Conservation (phyloP, 225 moss, liverwort and hornwort species). For the Antitrichia curtipendula region DNA sequence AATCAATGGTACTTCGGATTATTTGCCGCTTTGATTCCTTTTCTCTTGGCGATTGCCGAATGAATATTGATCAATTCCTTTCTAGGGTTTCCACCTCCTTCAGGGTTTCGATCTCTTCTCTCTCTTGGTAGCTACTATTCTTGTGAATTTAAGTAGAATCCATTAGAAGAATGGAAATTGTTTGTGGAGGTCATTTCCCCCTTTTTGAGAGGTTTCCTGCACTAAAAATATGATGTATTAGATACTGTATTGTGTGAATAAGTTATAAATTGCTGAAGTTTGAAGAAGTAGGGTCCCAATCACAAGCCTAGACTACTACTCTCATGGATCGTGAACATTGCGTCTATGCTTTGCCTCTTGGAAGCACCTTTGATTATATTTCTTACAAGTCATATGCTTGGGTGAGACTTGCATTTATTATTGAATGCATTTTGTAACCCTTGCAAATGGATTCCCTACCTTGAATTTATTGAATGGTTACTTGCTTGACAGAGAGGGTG, state of each 20-base stretch:
- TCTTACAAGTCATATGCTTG: neutral
- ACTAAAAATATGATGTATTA: neutral
- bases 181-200: neutral
- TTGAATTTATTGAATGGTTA: neutral
- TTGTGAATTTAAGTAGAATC: neutral
- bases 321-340: neutral
- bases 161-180: neutral
- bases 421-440: neutral
- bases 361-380: neutral
- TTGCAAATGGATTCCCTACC: neutral
- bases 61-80: neutral
- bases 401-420: neutral
- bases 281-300: neutral
- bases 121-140: neutral
- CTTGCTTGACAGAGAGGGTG: constrained; percentile 46
- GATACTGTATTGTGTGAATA: neutral
- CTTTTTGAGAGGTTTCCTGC: neutral
- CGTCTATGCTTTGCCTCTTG: neutral
- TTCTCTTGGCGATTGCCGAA: neutral
- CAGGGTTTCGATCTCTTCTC: neutral
- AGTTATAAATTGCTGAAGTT: neutral
- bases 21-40: neutral
- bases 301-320: neutral
- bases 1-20: neutral
- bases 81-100: neutral